Percentiles rank a stretch among this genome's conserved stretches.
Conservation (phyloP, 2,329 filamentous ascomycete species). For the Sphaerulina populicola region DNA sequence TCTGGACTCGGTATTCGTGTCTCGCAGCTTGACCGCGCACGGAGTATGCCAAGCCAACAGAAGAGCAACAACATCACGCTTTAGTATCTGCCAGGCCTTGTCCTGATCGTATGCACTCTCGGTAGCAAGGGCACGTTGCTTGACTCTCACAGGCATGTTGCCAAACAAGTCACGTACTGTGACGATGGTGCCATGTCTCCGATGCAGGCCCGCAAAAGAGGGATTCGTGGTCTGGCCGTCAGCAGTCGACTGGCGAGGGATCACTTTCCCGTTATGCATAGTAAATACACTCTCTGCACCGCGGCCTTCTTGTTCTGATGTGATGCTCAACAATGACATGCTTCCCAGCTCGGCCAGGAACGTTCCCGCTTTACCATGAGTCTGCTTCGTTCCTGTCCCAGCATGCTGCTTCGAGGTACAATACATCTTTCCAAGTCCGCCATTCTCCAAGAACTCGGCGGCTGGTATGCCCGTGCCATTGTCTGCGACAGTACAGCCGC, state of each 20-base stretch:
- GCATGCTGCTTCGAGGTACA: conserved; percentile 67
- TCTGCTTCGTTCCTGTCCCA: conserved; percentile 16
- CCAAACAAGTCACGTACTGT: conserved; percentile 76
- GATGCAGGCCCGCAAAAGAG: neutral
- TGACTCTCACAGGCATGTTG: conserved; percentile 81
- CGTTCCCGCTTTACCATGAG: conserved; percentile 60
- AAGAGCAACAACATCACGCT: conserved; percentile 52
- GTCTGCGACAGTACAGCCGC: conserved; percentile 73
- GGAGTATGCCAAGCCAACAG: conserved; percentile 60
- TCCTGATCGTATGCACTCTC: conserved; percentile 46
- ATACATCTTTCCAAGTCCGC: conserved; percentile 57
- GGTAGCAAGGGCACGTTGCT: conserved; percentile 56
- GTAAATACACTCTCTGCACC: conserved; percentile 56
- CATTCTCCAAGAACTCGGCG: conserved; percentile 60
- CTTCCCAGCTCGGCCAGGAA: conserved; percentile 71
- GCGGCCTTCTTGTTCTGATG: conserved; percentile 58
- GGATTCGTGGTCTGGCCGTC: neutral
- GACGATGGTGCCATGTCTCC: conserved; percentile 58
- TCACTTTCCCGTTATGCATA: conserved; percentile 59
- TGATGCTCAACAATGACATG: conserved; percentile 67
- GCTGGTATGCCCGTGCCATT: conserved; percentile 70
- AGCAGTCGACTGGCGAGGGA: conserved; percentile 55
- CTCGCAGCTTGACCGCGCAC: conserved; percentile 52
- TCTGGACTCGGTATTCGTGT: conserved; percentile 35
- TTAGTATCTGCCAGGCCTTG: conserved; percentile 59